Percentiles rank a stretch among this genome's conserved stretches.
phyloP scores from a whole-genome alignment of 805 yeast genomes.

The Kuraishia ogatae region DNA sequence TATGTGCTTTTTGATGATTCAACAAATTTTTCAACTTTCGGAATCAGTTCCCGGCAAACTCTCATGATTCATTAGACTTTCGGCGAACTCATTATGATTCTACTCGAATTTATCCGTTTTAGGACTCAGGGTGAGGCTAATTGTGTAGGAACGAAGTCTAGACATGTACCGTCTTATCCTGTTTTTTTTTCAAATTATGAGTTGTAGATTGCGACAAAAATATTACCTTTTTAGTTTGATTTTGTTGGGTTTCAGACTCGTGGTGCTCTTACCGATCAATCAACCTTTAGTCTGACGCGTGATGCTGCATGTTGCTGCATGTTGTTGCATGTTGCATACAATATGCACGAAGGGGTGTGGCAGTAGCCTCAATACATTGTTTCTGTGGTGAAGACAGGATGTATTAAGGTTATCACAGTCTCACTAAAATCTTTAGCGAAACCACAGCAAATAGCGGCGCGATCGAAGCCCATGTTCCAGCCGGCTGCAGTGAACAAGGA shows the following conservation, averaged over 20 bases:
- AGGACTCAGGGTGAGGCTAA: neutral
- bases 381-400: no score
- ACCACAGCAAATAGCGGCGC: no score
- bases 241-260: neutral
- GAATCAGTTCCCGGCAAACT: neutral
- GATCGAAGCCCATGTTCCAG: no score
- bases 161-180: neutral
- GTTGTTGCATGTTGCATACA: no score
- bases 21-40: neutral
- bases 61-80: neutral
- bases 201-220: neutral
- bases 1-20: no score
- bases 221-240: neutral
- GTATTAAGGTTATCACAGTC: no score
- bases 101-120: neutral
- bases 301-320: neutral
- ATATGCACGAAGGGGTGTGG: no score
- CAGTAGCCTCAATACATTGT: no score
- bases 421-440: no score
- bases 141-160: neutral
- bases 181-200: neutral
- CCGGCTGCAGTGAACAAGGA: no score
- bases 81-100: neutral
- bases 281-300: neutral
- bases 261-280: neutral